Evolutionary conservation across 2,329 filamentous ascomycete species (phyloP), one percentile per base, ranked within the genome.

Genomic region (Penicillium capsulatum): DNA sequence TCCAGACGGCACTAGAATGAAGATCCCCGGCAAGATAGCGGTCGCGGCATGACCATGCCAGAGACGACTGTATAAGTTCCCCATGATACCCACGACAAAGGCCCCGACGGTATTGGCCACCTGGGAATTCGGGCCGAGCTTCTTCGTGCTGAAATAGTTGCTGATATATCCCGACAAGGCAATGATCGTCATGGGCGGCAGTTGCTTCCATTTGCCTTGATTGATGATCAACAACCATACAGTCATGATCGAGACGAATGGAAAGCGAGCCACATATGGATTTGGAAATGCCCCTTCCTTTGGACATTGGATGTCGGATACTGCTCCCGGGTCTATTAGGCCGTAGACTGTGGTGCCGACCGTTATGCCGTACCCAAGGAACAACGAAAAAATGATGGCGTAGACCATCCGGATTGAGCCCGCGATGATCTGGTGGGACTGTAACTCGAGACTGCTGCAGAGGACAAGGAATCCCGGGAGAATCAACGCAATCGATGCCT

Each of bases 1-100:
- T 2, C 78, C 77, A 4, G 71, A 76, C 0, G 77, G 77, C 1
- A 81, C 77, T 44, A 79, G 76, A 4, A 80, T 74, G 48, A 92
- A 94, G 49, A 95, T 92, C 2, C 84, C 88, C 0, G 89, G 88
- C 9, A 94, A 69, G 72, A 95, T 86, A 2, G 86, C 84, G 0
- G 87, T 86, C 0, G 87, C 87, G 0, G 89, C 88, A 3, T 94
- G 77, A 1, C 84, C 85, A 59, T 89, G 87, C 14, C 83, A 64
- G 15, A 72, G 52, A 3, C 86, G 77, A 11, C 83, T 83, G 65
- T 91, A 90, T 2, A 88, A 57, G 51, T 92, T 92, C 10, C 85
- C 86, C 37, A 88, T 66, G 24, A 89, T 76, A 9, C 87, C 86
- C 6, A 92, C 79, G 0, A 77, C 76, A 35, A 92, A 73, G 0